Conservation (phyloP, 306 rosid genomes). For the Cucurbita pepo region DNA sequence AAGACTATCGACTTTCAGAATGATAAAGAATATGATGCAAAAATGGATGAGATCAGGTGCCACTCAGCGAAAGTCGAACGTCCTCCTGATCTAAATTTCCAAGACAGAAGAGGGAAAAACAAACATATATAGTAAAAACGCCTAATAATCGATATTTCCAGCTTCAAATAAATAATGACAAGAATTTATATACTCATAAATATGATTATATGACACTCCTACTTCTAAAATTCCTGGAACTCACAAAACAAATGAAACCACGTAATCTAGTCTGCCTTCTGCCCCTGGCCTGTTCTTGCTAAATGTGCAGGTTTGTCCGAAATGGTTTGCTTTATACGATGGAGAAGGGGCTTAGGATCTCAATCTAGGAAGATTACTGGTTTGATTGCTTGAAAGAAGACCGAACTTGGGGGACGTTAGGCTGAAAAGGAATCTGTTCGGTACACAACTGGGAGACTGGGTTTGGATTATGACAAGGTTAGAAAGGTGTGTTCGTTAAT, state of each 20-base stretch:
- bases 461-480: background rate
- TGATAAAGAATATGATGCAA: background rate
- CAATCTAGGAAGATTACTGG: background rate
- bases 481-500: background rate
- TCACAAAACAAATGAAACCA: background rate
- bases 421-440: background rate
- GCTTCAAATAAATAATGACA: background rate
- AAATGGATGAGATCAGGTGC: background rate
- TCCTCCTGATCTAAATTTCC: background rate
- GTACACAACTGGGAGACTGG: background rate
- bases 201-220: background rate
- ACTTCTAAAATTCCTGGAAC: background rate
- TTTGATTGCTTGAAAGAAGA: background rate
- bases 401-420: background rate
- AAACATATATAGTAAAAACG: background rate
- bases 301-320: background rate
- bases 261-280: background rate
- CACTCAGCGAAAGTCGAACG: background rate
- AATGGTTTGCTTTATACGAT: background rate
- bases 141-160: background rate
- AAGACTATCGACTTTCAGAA: background rate
- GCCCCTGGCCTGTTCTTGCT: background rate
- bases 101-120: background rate
- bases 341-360: background rate
- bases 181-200: background rate